A percentile compares a stretch with the other conserved stretches of the same genome.
Evolutionary conservation across 805 yeast species (phyloP).

Genomic region (Torulaspora gathmanii): DNA sequence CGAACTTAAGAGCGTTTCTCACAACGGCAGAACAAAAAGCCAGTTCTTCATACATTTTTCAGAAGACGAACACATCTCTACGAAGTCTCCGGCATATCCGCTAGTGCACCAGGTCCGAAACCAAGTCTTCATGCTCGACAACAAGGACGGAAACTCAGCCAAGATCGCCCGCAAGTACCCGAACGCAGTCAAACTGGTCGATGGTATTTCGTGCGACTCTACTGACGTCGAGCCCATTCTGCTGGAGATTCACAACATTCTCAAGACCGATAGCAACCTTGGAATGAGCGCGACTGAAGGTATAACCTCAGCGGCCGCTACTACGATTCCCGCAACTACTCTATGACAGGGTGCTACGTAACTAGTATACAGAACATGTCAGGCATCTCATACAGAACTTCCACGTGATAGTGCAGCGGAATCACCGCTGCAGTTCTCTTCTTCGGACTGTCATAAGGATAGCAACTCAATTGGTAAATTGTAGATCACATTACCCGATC

Average conservation of each 20-base stretch:
- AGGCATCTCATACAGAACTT: background rate
- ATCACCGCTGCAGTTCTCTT: background rate
- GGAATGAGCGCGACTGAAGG: slow-evolving; percentile 4
- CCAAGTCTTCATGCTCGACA: slow-evolving; percentile 29
- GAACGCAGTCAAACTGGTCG: slow-evolving; percentile 26
- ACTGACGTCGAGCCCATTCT: slow-evolving; percentile 28
- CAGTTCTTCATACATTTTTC: slow-evolving; percentile 32
- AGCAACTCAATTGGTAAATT: too few species aligned
- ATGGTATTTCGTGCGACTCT: slow-evolving; percentile 33
- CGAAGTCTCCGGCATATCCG: slow-evolving; percentile 30
- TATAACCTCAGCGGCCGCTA: slow-evolving; percentile 6
- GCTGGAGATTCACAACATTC: slow-evolving; percentile 27
- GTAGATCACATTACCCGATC: background rate
- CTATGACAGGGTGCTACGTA: background rate
- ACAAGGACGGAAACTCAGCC: slow-evolving; percentile 11
- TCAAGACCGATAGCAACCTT: slow-evolving; percentile 15
- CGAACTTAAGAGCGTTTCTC: slow-evolving; percentile 30
- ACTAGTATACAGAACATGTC: background rate
- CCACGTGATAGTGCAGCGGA: background rate
- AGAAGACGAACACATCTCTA: slow-evolving; percentile 29
- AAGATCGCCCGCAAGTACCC: slow-evolving; percentile 7
- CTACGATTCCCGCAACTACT: slow-evolving; percentile 7
- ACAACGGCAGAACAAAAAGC: slow-evolving; percentile 24
- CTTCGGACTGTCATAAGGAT: too few species aligned
- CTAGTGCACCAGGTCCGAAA: slow-evolving; percentile 30